Conservation (phyloP, 1,139 yeast genomes). For the Scheffersomyces segobiensis region DNA sequence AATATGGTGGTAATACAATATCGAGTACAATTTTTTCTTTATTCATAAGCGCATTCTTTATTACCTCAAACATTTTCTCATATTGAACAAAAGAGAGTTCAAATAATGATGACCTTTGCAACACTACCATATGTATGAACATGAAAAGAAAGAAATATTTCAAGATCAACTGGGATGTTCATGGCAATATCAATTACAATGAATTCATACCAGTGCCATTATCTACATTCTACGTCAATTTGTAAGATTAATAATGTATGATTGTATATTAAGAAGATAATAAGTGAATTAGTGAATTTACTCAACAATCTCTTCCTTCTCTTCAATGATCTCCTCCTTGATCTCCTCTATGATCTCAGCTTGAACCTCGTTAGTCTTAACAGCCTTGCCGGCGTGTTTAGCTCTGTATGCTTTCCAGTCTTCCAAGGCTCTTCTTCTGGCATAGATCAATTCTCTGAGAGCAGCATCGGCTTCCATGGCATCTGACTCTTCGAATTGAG, state of each 20-base stretch:
- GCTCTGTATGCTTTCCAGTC: conserved; percentile 87
- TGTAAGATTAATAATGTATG: background rate
- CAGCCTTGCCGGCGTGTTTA: conserved; percentile 49
- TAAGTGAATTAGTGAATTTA: conserved; percentile 13
- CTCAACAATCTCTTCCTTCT: conserved; percentile 76
- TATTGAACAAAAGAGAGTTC: too few relatives aligned
- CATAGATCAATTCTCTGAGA: conserved; percentile 82
- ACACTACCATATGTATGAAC: too few relatives aligned
- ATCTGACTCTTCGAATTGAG: conserved; percentile 92
- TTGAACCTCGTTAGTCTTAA: conserved; percentile 49
- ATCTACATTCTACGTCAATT: background rate
- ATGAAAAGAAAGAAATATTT: too few relatives aligned
- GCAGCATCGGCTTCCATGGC: conserved; percentile 97
- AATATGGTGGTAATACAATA: background rate
- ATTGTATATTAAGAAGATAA: background rate
- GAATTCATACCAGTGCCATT: background rate
- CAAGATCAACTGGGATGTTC: background rate
- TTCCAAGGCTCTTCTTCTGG: conserved; percentile 77
- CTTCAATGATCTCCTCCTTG: conserved; percentile 71
- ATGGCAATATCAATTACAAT: background rate
- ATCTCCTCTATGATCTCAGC: conserved; percentile 72
- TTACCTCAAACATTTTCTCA: too few relatives aligned
- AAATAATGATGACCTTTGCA: too few relatives aligned
- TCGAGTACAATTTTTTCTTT: background rate
- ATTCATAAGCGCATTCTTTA: background rate